These are phyloP conservation scores for Cyclotella distinguenda DNA, from an alignment of 108 stramenopile genomes.

Conservation along the genomic window DNA sequence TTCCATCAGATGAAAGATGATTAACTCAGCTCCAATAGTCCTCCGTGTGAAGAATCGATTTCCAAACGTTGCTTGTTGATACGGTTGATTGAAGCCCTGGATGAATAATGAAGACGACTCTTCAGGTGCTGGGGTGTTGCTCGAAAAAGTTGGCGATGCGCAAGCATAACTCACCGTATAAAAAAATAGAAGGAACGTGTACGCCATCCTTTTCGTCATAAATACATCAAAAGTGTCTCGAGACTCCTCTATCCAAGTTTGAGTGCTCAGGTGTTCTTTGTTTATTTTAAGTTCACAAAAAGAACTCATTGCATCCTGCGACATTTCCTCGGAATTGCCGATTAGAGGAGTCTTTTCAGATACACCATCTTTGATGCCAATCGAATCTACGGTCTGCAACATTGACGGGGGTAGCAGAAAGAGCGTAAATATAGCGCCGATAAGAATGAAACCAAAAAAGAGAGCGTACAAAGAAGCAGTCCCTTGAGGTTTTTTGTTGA, in stretches of 20 bases:
- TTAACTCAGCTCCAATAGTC: slow-evolving; percentile 50
- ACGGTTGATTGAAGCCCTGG: slow-evolving; percentile 66
- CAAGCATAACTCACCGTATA: slow-evolving; percentile 49
- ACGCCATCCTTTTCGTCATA: slow-evolving; percentile 25
- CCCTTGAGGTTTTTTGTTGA: slow-evolving; percentile 21
- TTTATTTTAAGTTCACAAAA: no score
- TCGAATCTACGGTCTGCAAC: not conserved
- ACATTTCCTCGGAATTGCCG: not conserved
- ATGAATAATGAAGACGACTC: no score
- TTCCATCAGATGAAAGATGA: slow-evolving; percentile 53
- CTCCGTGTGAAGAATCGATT: slow-evolving; percentile 50
- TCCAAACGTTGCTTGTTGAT: slow-evolving; percentile 57
- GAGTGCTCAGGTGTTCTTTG: slow-evolving; percentile 26
- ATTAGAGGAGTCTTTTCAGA: slow-evolving; percentile 27
- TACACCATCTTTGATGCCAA: not conserved
- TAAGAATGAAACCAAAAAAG: slow-evolving; percentile 48
- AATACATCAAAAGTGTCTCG: slow-evolving; percentile 36
- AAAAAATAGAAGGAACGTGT: slow-evolving; percentile 44
- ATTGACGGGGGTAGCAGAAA: slow-evolving; percentile 39
- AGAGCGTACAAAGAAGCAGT: slow-evolving; percentile 39
- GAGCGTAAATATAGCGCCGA: slow-evolving; percentile 46
- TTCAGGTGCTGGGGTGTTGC: no score
- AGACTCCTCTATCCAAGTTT: slow-evolving; percentile 51
- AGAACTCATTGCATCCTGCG: no score
- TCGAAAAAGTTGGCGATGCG: not conserved